Evolutionary conservation across 2,329 filamentous ascomycete genomes (phyloP).

Genomic region (Botrytis fabae): DNA sequence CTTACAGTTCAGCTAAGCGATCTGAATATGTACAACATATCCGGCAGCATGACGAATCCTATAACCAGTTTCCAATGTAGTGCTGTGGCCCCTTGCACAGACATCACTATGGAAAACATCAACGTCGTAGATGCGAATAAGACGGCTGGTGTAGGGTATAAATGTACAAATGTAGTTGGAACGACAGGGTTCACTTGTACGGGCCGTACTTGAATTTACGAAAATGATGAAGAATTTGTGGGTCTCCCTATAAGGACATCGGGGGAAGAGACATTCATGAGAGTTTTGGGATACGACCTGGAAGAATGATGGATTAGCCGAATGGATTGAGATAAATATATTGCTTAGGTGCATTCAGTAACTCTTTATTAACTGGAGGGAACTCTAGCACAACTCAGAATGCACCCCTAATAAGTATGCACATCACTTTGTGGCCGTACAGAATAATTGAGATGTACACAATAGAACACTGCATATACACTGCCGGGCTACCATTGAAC

Average conservation of each 20-base stretch:
- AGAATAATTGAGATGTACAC: not conserved
- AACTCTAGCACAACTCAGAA: too few species aligned
- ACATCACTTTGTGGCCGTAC: not conserved
- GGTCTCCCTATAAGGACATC: not conserved
- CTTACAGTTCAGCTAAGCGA: slow-evolving; percentile 1
- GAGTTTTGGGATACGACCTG: not conserved
- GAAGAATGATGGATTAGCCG: not conserved
- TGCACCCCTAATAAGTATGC: not conserved
- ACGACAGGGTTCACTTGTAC: slow-evolving; percentile 14
- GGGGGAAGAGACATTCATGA: not conserved
- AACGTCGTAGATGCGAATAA: not conserved
- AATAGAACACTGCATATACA: not conserved
- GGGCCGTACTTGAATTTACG: not conserved
- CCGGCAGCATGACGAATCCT: slow-evolving; percentile 14
- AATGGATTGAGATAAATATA: too few species aligned
- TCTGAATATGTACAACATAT: slow-evolving; percentile 12
- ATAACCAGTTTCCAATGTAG: slow-evolving; percentile 15
- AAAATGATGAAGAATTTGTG: not conserved
- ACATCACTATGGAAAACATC: slow-evolving; percentile 16
- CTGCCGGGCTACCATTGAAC: not conserved
- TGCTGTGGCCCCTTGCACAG: slow-evolving; percentile 8
- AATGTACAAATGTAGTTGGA: slow-evolving; percentile 16
- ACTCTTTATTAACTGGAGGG: too few species aligned
- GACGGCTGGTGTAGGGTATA: slow-evolving; percentile 6
- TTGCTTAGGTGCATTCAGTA: not conserved